Evolutionary conservation across 331 rosid species (phyloP), one percentile per base, ranked within the genome.

Genomic region (Acacia concinna): DNA sequence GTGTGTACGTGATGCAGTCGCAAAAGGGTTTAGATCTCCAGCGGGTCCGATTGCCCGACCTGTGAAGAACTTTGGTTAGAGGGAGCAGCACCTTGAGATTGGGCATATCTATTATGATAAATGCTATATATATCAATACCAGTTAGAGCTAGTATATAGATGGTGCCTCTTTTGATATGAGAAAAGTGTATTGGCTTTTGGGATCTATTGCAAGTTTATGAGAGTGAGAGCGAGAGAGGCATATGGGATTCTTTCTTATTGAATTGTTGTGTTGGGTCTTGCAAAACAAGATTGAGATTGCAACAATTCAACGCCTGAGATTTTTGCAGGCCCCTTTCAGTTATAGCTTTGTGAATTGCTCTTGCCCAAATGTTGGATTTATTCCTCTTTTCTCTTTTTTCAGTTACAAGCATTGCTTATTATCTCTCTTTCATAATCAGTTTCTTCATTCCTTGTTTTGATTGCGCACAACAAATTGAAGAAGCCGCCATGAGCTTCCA

Each of bases 1-100:
- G 74, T 83, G 83, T 37, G 81, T 83, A 52, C 69, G 21, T 10
- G 86, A 83, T 15, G 74, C 83, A 25, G 86, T 78, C 23, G 79
- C 83, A 13, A 20, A 47, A 13, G 83, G 73, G 1, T 83, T 83
- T 70, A 79, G 83, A 28, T 78, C 83, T 23, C 77, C 86, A 64
- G 86, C 86, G 1, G 86, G 86, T 9, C 86, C 86, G 44, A 70
- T 83, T 78, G 83, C 86, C 74, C 83, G 86, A 57, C 86, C 86
- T 77, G 43, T 30, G 1, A 83, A 6, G 67, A 68, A 68, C 21
- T 52, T 81, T 46, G 79, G 77, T 8, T 34, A 21, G 31, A 68
- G 37, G 34, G 37, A 28, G 44, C 6, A n/a, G 8, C 8, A 59
- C 47, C 47, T 8, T 66, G 18, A 4, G 76, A n/a, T 10, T 14